Conservation (phyloP, 306 rosid species). For the Amphicarpaea edgeworthii region DNA sequence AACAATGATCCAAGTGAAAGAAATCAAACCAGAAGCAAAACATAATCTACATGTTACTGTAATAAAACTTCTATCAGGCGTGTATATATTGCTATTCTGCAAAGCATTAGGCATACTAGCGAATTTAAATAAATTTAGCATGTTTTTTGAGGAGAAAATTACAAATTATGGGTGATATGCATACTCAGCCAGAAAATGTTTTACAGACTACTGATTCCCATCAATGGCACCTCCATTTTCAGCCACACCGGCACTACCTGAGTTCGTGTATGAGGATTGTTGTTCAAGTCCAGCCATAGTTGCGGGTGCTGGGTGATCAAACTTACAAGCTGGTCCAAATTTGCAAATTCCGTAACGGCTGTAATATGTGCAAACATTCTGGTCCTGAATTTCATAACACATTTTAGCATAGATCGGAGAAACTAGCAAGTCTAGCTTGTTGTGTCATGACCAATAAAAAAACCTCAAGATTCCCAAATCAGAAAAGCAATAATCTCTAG, state of each 20-base stretch:
- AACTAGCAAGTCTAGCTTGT: conserved; percentile 3
- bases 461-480: too few relatives aligned
- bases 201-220: conserved; percentile 51
- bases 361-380: conserved; percentile 74
- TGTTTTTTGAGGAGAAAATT: conserved; percentile 40
- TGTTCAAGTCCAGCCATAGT: conserved; percentile 56
- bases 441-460: neutral
- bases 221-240: conserved; percentile 59
- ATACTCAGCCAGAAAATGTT: conserved; percentile 49
- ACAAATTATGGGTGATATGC: conserved; percentile 49
- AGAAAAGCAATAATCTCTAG: conserved; percentile 24
- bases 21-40: conserved; percentile 24
- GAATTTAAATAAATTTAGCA: conserved; percentile 46
- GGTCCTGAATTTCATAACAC: conserved; percentile 65
- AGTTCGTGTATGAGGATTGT: conserved; percentile 49
- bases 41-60: conserved; percentile 34
- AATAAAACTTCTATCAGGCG: conserved; percentile 38
- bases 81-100: conserved; percentile 53
- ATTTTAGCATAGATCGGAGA: conserved; percentile 12
- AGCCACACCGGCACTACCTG: conserved; percentile 48
- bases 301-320: conserved; percentile 65
- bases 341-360: conserved; percentile 92
- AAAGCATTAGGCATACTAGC: conserved; percentile 46
- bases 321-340: conserved; percentile 89
- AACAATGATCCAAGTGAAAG: conserved; percentile 14